A percentile compares a stretch with the other conserved stretches of the same genome.
Conservation (phyloP, 441 rosid genomes). For the Jatropha podagrica region DNA sequence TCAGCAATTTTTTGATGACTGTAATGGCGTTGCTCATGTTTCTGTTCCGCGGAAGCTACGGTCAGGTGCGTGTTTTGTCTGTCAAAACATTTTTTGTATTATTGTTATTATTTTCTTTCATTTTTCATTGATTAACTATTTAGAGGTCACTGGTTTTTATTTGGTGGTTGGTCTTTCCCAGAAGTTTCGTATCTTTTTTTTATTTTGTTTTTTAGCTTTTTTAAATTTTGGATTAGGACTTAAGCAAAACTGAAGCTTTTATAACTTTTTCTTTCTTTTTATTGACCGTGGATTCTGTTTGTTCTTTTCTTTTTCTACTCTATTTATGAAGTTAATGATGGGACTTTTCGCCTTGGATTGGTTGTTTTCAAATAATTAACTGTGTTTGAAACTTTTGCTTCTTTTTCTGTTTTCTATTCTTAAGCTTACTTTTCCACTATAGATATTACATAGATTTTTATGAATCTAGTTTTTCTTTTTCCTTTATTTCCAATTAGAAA, state of each 20-base stretch:
- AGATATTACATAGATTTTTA: constrained; percentile 35
- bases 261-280: constrained; percentile 54
- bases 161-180: constrained; percentile 38
- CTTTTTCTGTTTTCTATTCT: constrained; percentile 24
- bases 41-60: constrained; percentile 93
- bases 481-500: constrained; percentile 11
- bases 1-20: constrained; percentile 47
- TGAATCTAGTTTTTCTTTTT: constrained; percentile 20
- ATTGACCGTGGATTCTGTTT: constrained; percentile 55
- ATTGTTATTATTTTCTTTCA: constrained; percentile 10
- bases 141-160: constrained; percentile 22
- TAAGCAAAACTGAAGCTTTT: constrained; percentile 51
- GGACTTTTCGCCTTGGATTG: constrained; percentile 30
- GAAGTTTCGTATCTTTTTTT: constrained; percentile 53
- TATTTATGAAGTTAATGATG: constrained; percentile 28
- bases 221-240: constrained; percentile 45
- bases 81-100: constrained; percentile 5
- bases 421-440: constrained; percentile 34
- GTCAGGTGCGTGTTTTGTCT: constrained; percentile 63
- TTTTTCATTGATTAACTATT: constrained; percentile 16
- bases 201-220: constrained; percentile 25
- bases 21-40: constrained; percentile 66
- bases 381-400: constrained; percentile 22
- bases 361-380: constrained; percentile 29
- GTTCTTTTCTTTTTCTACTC: constrained; percentile 22